Percentiles rank a stretch among this genome's conserved stretches.
These are phyloP conservation scores for Phytopythium sindhum DNA, from an alignment of 352 stramenopile genomes.

Conservation along the genomic window DNA sequence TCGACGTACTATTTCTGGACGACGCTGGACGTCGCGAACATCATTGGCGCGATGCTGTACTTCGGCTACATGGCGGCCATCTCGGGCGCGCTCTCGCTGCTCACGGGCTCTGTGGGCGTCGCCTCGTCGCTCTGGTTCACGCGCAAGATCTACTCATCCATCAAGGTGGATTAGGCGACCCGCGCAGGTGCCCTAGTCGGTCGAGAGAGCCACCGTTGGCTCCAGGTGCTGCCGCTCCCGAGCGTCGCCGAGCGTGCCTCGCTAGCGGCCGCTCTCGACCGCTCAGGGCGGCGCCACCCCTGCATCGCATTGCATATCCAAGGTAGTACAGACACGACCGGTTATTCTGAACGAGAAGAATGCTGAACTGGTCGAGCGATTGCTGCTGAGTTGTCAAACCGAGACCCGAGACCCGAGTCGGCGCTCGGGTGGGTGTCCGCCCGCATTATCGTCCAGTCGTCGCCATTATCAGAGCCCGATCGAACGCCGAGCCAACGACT, in stretches of 20 bases:
- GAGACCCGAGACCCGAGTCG: background rate
- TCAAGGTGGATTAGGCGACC: conserved; percentile 94
- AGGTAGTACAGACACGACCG: background rate
- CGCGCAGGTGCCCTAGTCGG: background rate
- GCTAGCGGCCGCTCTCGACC: background rate
- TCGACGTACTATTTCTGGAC: conserved; percentile 98
- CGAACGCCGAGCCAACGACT: background rate
- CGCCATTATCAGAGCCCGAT: background rate
- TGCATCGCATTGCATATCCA: background rate
- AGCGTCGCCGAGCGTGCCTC: no score
- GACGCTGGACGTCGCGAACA: conserved; percentile 92
- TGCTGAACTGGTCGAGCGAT: background rate
- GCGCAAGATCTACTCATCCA: conserved; percentile 96
- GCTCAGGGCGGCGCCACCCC: background rate
- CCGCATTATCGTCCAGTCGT: background rate
- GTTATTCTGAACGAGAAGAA: background rate
- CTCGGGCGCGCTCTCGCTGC: conserved; percentile 93
- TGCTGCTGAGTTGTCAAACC: no score
- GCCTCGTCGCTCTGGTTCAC: conserved; percentile 98
- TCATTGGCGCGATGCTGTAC: conserved; percentile 93
- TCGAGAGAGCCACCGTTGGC: background rate
- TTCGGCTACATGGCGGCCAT: conserved; percentile 99
- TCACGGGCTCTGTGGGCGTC: conserved; percentile 97
- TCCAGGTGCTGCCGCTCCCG: background rate
- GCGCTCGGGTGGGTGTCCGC: background rate